Evolutionary conservation across 1,284 basidiomycete species (phyloP), one percentile per base, ranked within the genome.

Genomic region (Ceratorhiza oryzae-sativae): DNA sequence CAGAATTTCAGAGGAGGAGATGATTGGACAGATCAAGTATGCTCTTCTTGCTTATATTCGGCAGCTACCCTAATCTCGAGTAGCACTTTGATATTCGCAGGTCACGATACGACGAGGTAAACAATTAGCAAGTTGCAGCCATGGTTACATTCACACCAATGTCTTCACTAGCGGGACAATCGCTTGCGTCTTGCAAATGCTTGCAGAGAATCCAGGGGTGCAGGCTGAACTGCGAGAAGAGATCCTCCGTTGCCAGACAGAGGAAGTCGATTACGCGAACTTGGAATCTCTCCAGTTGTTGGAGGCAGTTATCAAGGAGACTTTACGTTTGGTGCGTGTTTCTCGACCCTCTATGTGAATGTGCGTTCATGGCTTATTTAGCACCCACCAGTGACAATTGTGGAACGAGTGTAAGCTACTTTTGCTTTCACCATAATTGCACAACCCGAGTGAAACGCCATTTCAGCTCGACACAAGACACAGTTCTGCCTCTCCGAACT

Each of bases 371-470:
- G 3, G 25, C 15, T 5, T 34, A 42, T 45, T 60, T 27, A 68
- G 65, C 65, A 68, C 20, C 65, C 65, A 15, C 65, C 65, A 10
- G 65, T 58, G n/a, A 8, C 65, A 1, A 34, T 68, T 9, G 65
- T 58, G n/a, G 65, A 68, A 68, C 65, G 65, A 56, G 65, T 68
- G 65, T 68, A 68, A 56, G 65, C 23, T 15, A 10, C 10, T 45
- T 20, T 12, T 20, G 10, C 20, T 39, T 55, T 39, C 18, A 42
- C 34, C 27, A 20, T 48, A 62, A 15, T 12, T 23, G 15, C 25
- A 51, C 51, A 53, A 3, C 3, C 48, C 27, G 48, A 51, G 32
- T 20, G 15, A n/a, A 20, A 34, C 25, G 13, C 23, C 13, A 18
- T 55, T 25, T 18, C 30, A 68, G 65, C 30, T 34, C 65, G 18